Evolutionary conservation across 371 early-diverging fungal species (phyloP).

Genomic region (Apophysomyces sp.): DNA sequence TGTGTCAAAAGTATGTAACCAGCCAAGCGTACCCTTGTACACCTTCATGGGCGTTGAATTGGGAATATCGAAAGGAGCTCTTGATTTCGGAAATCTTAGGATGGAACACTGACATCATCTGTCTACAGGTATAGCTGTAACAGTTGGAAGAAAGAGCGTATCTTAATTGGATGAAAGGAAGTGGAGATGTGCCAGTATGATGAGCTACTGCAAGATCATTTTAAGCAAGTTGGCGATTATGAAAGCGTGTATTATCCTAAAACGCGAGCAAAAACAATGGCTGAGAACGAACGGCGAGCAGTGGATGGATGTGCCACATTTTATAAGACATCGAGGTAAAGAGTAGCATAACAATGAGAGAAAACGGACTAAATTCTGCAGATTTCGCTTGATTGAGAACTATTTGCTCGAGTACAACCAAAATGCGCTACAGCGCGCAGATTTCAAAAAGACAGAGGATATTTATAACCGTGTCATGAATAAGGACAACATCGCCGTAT

Average conservation of each 20-base stretch:
- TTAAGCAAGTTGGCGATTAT: slow-evolving; percentile 78
- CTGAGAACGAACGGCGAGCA: slow-evolving; percentile 79
- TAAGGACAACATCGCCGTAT: slow-evolving; percentile 96
- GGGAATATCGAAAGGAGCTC: slow-evolving; percentile 93
- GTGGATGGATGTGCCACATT: slow-evolving; percentile 99
- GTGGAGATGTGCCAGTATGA: slow-evolving; percentile 87
- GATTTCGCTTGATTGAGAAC: slow-evolving; percentile 78
- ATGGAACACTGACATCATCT: slow-evolving; percentile 92
- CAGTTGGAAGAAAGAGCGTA: slow-evolving; percentile 2
- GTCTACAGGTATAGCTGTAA: slow-evolving; percentile 81
- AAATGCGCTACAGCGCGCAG: slow-evolving; percentile 83
- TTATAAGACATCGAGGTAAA: slow-evolving; percentile 83
- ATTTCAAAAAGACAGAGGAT: slow-evolving; percentile 89
- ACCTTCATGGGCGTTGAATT: slow-evolving; percentile 95
- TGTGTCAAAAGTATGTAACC: slow-evolving; percentile 92
- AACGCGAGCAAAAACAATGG: slow-evolving; percentile 91
- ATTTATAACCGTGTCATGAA: slow-evolving; percentile 95
- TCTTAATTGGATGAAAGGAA: slow-evolving; percentile 58
- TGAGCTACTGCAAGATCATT: slow-evolving; percentile 78
- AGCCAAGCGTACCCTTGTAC: slow-evolving; percentile 91
- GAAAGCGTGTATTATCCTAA: slow-evolving; percentile 95
- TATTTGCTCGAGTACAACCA: slow-evolving; percentile 92
- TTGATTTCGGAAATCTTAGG: slow-evolving; percentile 88
- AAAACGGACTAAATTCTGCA: slow-evolving; percentile 22
- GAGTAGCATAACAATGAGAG: not conserved